phyloP scores from a whole-genome alignment of 106 monocot genomes.

The Platanthera guangdongensis region DNA sequence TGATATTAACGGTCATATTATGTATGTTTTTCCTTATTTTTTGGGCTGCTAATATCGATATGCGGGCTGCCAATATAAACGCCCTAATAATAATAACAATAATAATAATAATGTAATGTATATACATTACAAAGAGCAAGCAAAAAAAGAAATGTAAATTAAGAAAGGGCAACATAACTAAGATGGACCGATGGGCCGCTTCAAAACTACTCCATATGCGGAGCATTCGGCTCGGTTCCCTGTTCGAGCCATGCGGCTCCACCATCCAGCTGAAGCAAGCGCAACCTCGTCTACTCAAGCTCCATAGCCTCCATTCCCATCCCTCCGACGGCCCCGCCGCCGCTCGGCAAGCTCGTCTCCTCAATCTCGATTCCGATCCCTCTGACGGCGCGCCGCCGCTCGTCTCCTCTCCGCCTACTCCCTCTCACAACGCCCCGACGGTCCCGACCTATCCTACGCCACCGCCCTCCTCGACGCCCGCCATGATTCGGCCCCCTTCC shows the following conservation, averaged over 20 bases:
- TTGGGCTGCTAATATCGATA: too few species aligned
- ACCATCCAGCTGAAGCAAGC: background rate
- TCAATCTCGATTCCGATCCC: background rate
- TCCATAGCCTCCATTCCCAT: background rate
- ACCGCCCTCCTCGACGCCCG: background rate
- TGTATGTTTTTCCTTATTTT: too few species aligned
- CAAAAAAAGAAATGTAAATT: too few species aligned
- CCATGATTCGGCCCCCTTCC: background rate
- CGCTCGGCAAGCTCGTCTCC: background rate
- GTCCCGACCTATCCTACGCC: background rate
- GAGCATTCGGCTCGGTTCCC: background rate
- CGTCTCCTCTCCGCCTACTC: background rate
- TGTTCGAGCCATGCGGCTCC: constrained; percentile 1
- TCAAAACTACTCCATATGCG: background rate
- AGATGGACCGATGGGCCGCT: background rate
- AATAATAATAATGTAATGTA: too few species aligned
- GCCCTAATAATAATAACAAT: too few species aligned
- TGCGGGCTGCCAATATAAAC: too few species aligned
- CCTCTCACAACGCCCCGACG: background rate
- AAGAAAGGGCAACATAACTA: too few species aligned
- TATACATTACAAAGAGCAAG: too few species aligned
- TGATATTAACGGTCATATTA: too few species aligned
- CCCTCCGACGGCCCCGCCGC: constrained; percentile 1
- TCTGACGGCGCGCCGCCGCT: background rate
- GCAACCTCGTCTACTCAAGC: constrained; percentile 4